Evolutionary conservation across 305 asterid species (phyloP).

Genomic region (Striga hermonthica): DNA sequence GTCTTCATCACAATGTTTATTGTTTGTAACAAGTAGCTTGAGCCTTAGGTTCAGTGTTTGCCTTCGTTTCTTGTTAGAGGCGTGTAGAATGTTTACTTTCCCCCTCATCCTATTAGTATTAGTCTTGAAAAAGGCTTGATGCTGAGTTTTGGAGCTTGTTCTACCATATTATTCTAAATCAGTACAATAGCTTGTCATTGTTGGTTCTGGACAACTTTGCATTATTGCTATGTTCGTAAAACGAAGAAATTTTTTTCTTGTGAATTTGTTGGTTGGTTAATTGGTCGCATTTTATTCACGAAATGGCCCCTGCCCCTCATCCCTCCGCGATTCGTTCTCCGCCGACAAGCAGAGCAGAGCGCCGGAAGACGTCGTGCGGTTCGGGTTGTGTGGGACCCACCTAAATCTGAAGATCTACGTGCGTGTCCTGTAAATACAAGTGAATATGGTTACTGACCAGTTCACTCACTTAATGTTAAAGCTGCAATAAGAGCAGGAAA

Average conservation of each 20-base stretch:
- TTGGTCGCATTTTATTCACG: too few relatives aligned
- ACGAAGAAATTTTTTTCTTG: too few relatives aligned
- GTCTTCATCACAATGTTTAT: slow-evolving; percentile 13
- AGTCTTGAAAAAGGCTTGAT: background rate
- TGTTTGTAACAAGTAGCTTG: slow-evolving; percentile 18
- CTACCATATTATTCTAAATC: background rate
- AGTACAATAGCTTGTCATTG: slow-evolving; percentile 1
- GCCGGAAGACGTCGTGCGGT: slow-evolving; percentile 34
- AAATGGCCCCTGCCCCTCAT: slow-evolving; percentile 38
- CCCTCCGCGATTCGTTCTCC: slow-evolving; percentile 29
- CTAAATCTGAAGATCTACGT: slow-evolving; percentile 76
- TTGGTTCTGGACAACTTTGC: slow-evolving; percentile 1
- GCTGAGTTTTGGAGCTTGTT: slow-evolving; percentile 3
- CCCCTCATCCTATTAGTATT: background rate
- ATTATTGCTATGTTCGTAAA: slow-evolving; percentile 1
- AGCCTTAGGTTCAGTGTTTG: background rate
- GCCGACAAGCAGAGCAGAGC: slow-evolving; percentile 21
- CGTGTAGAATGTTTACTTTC: background rate
- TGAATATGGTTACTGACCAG: too few relatives aligned
- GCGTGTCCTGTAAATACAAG: too few relatives aligned
- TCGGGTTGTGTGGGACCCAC: slow-evolving; percentile 43
- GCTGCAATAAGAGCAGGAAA: too few relatives aligned
- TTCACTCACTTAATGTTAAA: too few relatives aligned
- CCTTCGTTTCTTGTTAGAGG: slow-evolving; percentile 1
- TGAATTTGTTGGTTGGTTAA: too few relatives aligned